Base-by-base conservation (phyloP, 257 asterid genomes). In the Solanum sejunctum region DNA sequence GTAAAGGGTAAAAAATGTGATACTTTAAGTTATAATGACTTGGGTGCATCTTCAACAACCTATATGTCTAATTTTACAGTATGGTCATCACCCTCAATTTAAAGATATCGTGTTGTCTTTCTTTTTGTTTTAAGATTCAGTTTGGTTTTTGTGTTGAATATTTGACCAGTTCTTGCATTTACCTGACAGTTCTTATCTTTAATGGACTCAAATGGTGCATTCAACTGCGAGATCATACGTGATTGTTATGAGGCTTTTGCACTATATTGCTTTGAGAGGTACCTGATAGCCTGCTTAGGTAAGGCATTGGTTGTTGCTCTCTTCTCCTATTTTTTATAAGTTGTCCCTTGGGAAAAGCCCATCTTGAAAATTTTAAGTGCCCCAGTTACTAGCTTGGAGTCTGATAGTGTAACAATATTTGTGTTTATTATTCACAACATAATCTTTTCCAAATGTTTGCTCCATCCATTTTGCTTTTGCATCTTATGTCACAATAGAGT, bases 211-310 rank as follows among this genome's bases (percentile, higher is more conserved):
- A 92, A 90, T 79, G 96, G 93, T 83, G 98, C 98, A 63, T 97
- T 97, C 94, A 90, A 94, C 91, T 92, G 90, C 87, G 98, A 92
- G 91, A 89, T 94, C 81, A 88, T 97, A 85, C 91, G 98, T 83
- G 99, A 97, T 87, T 97, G 99, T 89, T 97, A 97, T 86, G 99
- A 97, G 89, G 99, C 99, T 63, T 95, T 97, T 88, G 98, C 99
- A 17, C 86, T 97, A 86, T 97, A 94, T 89, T 97, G 98, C 98
- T 95, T 97, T 75, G 98, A 95, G 93, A 97, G 99, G 89, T 94
- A 97, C 89, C 98, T 97, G 86, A 97, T 97, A 82, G 99, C 99
- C 89, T 95, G 99, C 93, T 92, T 97, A 90, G 99, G 99, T 94
- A 90, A 16, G 78, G 83, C 28, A 3, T 52, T 26, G 49, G 26